These are phyloP conservation scores for Lentinula sp. DNA, from an alignment of 768 basidiomycete species.

Conservation along the genomic window DNA sequence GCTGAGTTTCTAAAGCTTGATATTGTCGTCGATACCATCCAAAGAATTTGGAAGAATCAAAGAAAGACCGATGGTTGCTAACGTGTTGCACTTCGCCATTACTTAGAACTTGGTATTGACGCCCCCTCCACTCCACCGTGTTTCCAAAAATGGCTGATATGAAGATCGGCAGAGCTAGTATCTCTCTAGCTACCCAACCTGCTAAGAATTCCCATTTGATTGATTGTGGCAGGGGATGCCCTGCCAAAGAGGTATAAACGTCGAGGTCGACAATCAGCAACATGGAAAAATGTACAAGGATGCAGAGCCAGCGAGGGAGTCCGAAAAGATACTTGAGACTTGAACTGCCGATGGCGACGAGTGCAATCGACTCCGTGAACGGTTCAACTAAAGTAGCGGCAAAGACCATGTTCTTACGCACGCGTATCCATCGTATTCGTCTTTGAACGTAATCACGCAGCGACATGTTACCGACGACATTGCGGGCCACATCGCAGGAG, in stretches of 20 bases:
- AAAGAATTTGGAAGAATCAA: conserved; percentile 21
- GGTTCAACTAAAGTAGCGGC: conserved; percentile 87
- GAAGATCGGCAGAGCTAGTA: conserved; percentile 87
- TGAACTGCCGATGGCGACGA: conserved; percentile 57
- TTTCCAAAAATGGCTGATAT: conserved; percentile 73
- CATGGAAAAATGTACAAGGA: conserved; percentile 50
- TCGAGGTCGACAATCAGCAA: conserved; percentile 83
- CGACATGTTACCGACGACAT: conserved; percentile 85
- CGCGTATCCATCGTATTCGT: conserved; percentile 94
- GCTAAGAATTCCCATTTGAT: conserved; percentile 54
- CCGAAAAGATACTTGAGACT: conserved; percentile 47
- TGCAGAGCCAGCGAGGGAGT: conserved; percentile 47
- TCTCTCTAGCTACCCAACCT: conserved; percentile 79
- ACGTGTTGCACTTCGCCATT: conserved; percentile 63
- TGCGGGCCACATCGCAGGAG: conserved; percentile 85
- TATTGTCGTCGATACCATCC: conserved; percentile 19
- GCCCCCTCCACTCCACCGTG: conserved; percentile 85
- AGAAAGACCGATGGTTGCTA: conserved; percentile 10
- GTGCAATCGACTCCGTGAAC: conserved; percentile 80
- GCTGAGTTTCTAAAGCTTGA: conserved; percentile 23
- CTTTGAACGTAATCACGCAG: conserved; percentile 82
- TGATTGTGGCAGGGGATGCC: conserved; percentile 47
- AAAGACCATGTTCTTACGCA: conserved; percentile 90
- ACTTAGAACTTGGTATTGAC: conserved; percentile 61
- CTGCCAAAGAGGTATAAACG: conserved; percentile 73